Base-by-base conservation (phyloP, 805 yeast genomes). In the Debaryomyces prosopidis region DNA sequence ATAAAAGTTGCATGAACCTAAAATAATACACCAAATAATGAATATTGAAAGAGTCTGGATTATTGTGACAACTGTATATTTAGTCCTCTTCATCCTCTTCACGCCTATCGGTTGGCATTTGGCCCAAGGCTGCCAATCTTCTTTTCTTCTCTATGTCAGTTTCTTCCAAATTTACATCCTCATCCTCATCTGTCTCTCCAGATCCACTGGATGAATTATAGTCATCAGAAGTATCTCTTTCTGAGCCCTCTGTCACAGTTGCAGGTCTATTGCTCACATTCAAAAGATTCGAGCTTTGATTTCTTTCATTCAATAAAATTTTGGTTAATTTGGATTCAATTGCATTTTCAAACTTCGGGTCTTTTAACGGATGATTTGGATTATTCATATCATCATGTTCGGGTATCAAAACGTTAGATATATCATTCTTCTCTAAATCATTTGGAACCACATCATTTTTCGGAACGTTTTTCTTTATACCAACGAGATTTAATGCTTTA, bases 101-200 rank as follows among this genome's bases (percentile, higher is more conserved):
- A 40, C 68, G 60, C 47, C 77, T 68, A 23, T 68, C 63, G 3
- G 67, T 71, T 6, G 65, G 55, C 17, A 63, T 59, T 38, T 65
- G 62, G 2, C 85, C 84, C 48, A 80, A 63, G 0, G 85, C 85
- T 4, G 79, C 77, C 45, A 86, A 62, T 47, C 91, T 73, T 54
- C 91, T 76, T 33, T 71, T 69, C 45, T 79, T 75, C 60, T 86
- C 91, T 18, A 82, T 80, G n/a, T 73, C 84, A 0, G 89, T 84
- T 59, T 85, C 91, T 3, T 63, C 65, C 18, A 51, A 45, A 16
- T 35, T 49, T 18, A 50, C 71, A 19, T 47, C 54, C 20, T 57
- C 65, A 3, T 57, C 60, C 4, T 60, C 58, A 36, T 52, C 56
- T 35, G 50, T 60, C 27, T 47, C 56, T 30, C 11, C 33, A 30